These are phyloP conservation scores for Pterulicium gracile DNA, from an alignment of 1,284 basidiomycete species.

Conservation along the genomic window DNA sequence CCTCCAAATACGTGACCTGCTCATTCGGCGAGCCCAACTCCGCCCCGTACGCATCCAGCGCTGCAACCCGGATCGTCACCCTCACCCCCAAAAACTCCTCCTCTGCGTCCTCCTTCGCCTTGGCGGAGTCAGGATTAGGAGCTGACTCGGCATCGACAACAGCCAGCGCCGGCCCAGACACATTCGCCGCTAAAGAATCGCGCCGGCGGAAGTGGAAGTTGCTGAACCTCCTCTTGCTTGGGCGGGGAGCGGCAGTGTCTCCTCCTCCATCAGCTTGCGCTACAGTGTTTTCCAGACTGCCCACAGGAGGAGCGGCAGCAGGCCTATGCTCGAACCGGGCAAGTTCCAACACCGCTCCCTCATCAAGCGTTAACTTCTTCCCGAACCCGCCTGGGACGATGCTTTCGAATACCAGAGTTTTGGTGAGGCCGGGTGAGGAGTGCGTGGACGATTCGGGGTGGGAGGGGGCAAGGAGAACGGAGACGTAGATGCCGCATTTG, in stretches of 20 bases:
- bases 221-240: constrained; percentile 33
- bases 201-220: constrained; percentile 52
- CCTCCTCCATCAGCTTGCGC: constrained; percentile 10
- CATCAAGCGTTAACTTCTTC: constrained; percentile 57
- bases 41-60: constrained; percentile 61
- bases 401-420: constrained; percentile 60
- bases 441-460: constrained; percentile 40
- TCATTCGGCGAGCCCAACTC: constrained; percentile 62
- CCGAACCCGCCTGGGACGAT: constrained; percentile 75
- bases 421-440: constrained; percentile 29
- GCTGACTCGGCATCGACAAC: constrained; percentile 53
- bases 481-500: constrained; percentile 66
- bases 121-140: constrained; percentile 18
- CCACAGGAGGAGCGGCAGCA: constrained; percentile 12
- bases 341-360: constrained; percentile 65
- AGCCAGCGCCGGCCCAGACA: constrained; percentile 63
- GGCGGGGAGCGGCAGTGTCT: constrained; percentile 10
- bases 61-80: constrained; percentile 66
- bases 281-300: constrained; percentile 10
- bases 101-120: constrained; percentile 28
- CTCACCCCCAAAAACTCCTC: constrained; percentile 54
- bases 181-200: constrained; percentile 33
- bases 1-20: constrained; percentile 77
- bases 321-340: constrained; percentile 43
- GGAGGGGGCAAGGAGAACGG: constrained; percentile 55